phyloP scores from a whole-genome alignment of 208 protist genomes.

The Novymonas esmeraldas region DNA sequence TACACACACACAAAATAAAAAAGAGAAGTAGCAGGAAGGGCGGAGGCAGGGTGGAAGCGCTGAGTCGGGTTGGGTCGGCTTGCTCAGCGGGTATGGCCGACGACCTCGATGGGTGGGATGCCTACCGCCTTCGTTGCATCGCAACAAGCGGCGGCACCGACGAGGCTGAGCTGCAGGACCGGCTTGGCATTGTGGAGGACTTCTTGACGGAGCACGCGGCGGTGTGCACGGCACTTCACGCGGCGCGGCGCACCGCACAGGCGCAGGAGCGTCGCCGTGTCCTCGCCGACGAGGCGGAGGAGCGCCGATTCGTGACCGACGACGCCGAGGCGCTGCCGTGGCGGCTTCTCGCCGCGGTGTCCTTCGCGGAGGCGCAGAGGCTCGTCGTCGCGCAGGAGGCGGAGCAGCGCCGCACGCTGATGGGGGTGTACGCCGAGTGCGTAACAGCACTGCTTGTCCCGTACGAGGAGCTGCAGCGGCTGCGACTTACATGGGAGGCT shows the following conservation, averaged over 20 bases:
- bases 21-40: no score
- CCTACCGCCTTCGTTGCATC: constrained; percentile 30
- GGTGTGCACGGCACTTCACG: constrained; percentile 19
- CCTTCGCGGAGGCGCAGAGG: constrained; percentile 2
- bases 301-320: constrained; percentile 58
- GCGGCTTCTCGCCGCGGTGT: constrained; percentile 27
- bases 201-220: constrained; percentile 30
- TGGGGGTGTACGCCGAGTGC: background rate
- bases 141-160: constrained; percentile 17
- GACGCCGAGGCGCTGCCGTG: constrained; percentile 36
- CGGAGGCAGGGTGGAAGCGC: no score
- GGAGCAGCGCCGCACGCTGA: background rate
- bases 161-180: constrained; percentile 30
- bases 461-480: constrained; percentile 24
- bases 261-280: constrained; percentile 2
- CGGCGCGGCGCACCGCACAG: constrained; percentile 2
- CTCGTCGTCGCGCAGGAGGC: constrained; percentile 20
- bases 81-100: background rate
- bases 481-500: constrained; percentile 21
- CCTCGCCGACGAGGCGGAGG: constrained; percentile 51
- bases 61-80: no score
- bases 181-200: constrained; percentile 49
- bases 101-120: constrained; percentile 32
- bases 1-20: no score
- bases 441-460: constrained; percentile 3